phyloP scores from a whole-genome alignment of 345 rosid genomes.

The Euphorbia tirucalli region DNA sequence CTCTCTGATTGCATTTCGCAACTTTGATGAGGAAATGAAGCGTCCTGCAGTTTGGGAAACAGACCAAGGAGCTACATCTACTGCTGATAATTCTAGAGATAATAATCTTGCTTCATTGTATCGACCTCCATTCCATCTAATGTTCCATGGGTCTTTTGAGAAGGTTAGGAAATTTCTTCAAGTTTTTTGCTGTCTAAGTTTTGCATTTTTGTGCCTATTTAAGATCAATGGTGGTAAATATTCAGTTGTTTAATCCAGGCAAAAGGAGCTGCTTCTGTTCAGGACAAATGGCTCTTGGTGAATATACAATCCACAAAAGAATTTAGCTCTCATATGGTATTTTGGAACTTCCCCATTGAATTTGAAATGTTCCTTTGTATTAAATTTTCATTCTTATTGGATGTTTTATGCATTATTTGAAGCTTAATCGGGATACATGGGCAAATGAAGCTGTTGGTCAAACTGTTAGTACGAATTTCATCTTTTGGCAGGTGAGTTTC shows the following conservation, averaged over 20 bases:
- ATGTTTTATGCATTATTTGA: conserved; percentile 30
- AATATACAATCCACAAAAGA: conserved; percentile 91
- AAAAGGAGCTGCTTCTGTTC: conserved; percentile 64
- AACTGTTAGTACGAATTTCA: conserved; percentile 78
- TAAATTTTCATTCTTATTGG: background rate
- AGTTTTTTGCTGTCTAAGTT: background rate
- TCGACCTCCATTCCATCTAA: conserved; percentile 87
- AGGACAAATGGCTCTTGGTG: conserved; percentile 93
- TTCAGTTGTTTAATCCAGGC: conserved; percentile 47
- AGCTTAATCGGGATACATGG: conserved; percentile 99
- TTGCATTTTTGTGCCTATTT: conserved; percentile 7
- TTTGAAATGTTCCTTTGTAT: background rate
- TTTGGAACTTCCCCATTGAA: background rate
- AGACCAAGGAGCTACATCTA: conserved; percentile 54
- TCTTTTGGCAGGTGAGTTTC: conserved; percentile 90
- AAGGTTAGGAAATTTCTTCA: conserved; percentile 39
- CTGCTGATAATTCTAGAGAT: conserved; percentile 61
- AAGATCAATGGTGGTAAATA: conserved; percentile 9
- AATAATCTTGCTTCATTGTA: conserved; percentile 91
- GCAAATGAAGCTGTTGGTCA: conserved; percentile 94
- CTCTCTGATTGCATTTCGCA: conserved; percentile 81
- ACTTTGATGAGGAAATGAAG: conserved; percentile 85
- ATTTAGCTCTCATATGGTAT: conserved; percentile 94
- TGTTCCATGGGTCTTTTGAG: conserved; percentile 89
- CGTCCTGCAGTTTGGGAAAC: conserved; percentile 85